Conservation (phyloP, 805 yeast species). For the Cyberlindnera amylophila region DNA sequence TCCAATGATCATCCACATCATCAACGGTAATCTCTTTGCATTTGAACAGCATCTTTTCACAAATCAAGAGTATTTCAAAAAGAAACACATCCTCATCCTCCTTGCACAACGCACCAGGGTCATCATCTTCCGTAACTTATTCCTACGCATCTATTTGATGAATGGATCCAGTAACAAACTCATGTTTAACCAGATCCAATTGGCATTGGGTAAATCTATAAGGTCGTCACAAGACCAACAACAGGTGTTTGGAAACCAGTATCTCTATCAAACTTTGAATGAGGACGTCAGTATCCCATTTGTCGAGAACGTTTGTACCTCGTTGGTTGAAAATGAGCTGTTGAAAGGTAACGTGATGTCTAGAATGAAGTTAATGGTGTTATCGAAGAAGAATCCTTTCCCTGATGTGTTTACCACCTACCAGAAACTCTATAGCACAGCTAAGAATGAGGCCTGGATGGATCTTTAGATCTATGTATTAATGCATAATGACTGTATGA, state of each 20-base stretch:
- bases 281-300: conserved; percentile 32
- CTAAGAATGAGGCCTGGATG: not conserved
- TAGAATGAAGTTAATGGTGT: conserved; percentile 35
- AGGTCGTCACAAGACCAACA: conserved; percentile 20
- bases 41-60: conserved; percentile 33
- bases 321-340: conserved; percentile 50
- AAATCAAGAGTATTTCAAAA: conserved; percentile 37
- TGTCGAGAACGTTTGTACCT: conserved; percentile 46
- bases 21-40: conserved; percentile 39
- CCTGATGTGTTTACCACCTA: conserved; percentile 30
- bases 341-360: conserved; percentile 50
- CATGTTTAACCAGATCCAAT: conserved; percentile 16
- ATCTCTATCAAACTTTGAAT: conserved; percentile 27
- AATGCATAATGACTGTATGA: too few species aligned
- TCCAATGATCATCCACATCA: conserved; percentile 34
- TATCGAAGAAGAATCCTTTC: conserved; percentile 42
- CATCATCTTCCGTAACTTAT: conserved; percentile 42
- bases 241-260: conserved; percentile 13
- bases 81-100: conserved; percentile 37
- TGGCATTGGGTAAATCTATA: conserved; percentile 25
- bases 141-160: conserved; percentile 23
- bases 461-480: not conserved
- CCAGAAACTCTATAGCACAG: not conserved
- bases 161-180: conserved; percentile 7
- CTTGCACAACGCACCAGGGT: conserved; percentile 43